These are phyloP conservation scores for Fusarium cyanostomum DNA, from an alignment of 2,329 filamentous ascomycete species.

Conservation along the genomic window DNA sequence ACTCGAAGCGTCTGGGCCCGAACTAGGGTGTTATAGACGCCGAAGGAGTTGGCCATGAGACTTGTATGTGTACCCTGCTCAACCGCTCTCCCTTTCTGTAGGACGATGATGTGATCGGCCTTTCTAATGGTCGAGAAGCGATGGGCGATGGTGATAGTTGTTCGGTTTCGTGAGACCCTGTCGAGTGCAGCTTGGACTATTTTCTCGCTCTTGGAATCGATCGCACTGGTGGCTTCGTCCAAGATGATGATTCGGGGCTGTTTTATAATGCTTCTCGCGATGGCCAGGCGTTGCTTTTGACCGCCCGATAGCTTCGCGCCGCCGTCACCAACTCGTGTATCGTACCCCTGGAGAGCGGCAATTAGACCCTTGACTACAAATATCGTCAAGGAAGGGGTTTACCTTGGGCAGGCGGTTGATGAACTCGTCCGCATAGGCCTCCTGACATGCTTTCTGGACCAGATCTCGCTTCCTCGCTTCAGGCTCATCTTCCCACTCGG, in stretches of 20 bases:
- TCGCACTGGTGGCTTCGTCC: conserved; percentile 72
- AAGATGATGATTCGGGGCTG: conserved; percentile 69
- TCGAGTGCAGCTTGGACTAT: conserved; percentile 57
- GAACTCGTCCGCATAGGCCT: conserved; percentile 64
- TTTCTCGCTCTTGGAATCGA: conserved; percentile 51
- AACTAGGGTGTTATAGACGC: conserved; percentile 39
- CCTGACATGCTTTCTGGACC: conserved; percentile 59
- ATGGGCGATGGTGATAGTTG: conserved; percentile 74
- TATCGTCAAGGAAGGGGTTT: neutral
- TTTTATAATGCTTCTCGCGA: conserved; percentile 63
- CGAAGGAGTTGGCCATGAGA: conserved; percentile 59
- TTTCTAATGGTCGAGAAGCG: conserved; percentile 67
- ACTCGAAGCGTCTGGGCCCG: conserved; percentile 33
- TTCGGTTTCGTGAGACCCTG: conserved; percentile 54
- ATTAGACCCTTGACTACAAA: conserved; percentile 25
- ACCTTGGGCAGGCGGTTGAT: conserved; percentile 58
- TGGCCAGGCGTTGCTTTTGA: conserved; percentile 65
- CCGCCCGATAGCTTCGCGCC: conserved; percentile 66
- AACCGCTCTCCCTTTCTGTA: conserved; percentile 66
- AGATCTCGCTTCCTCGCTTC: conserved; percentile 53
- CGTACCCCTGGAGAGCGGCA: conserved; percentile 50
- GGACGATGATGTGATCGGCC: conserved; percentile 73
- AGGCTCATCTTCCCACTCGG: conserved; percentile 49
- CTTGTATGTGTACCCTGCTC: conserved; percentile 71
- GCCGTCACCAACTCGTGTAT: conserved; percentile 61